Conservation (phyloP, 176 grass and related monocot species). For the Oryza rufipogon region DNA sequence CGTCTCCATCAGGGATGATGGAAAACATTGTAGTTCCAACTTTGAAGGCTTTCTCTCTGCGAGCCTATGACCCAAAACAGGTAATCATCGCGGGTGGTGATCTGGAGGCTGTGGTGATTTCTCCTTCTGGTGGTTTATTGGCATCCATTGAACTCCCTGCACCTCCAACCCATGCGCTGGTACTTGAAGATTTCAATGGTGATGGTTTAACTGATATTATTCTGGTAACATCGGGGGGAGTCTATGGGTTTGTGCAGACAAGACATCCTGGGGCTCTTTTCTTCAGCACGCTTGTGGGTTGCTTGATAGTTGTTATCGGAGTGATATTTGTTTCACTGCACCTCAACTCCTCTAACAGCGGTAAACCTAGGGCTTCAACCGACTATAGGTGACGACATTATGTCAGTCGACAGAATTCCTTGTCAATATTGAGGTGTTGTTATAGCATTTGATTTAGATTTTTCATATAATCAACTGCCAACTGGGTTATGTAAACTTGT, state of each 20-base stretch:
- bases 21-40: constrained; percentile 90
- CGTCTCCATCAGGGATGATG: constrained; percentile 84
- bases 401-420: background rate
- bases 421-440: background rate
- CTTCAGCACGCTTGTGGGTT: constrained; percentile 91
- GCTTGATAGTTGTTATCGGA: constrained; percentile 81
- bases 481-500: background rate
- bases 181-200: constrained; percentile 82
- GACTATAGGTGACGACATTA: constrained; percentile 46
- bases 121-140: constrained; percentile 68
- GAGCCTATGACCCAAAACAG: constrained; percentile 54
- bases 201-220: constrained; percentile 86
- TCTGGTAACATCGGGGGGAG: constrained; percentile 65
- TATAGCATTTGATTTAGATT: background rate
- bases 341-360: constrained; percentile 61
- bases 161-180: constrained; percentile 65
- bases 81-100: constrained; percentile 82
- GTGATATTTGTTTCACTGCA: constrained; percentile 92
- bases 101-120: constrained; percentile 85
- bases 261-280: constrained; percentile 93
- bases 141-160: constrained; percentile 74
- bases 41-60: constrained; percentile 71
- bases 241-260: constrained; percentile 84
- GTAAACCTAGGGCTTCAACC: constrained; percentile 59
- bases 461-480: constrained; percentile 10